Conservation (phyloP, 2,329 filamentous ascomycete genomes). For the Sporothrix globosa region DNA sequence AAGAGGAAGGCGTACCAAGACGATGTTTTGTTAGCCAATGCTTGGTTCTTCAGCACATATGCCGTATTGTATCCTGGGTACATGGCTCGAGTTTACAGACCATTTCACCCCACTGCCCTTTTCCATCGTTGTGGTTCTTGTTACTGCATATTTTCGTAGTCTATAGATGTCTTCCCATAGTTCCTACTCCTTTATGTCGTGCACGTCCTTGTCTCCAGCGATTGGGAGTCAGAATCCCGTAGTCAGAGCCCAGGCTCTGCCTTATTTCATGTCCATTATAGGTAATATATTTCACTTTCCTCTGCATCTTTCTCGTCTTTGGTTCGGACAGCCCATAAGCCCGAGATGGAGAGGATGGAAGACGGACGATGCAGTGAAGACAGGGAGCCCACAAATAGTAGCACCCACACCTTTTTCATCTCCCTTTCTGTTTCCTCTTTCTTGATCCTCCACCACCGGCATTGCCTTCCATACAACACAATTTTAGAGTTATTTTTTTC, state of each 20-base stretch:
- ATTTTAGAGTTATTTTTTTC: conserved; percentile 2
- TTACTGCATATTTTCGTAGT: not conserved
- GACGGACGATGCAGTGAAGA: not conserved
- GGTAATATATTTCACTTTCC: not conserved
- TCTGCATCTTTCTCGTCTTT: not conserved
- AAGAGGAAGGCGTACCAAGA: not conserved
- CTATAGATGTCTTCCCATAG: not conserved
- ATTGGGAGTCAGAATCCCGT: conserved; percentile 1
- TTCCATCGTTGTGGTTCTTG: too few relatives aligned
- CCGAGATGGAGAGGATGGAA: not conserved
- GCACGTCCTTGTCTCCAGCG: not conserved
- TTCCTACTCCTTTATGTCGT: too few relatives aligned
- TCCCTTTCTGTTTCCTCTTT: not conserved
- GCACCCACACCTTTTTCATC: not conserved
- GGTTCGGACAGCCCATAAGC: conserved; percentile 18
- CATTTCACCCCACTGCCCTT: not conserved
- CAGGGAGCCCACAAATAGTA: not conserved
- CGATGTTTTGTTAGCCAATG: not conserved
- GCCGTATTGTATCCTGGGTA: not conserved
- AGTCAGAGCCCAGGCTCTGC: not conserved
- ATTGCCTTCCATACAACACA: conserved; percentile 19
- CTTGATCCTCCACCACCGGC: conserved; percentile 17
- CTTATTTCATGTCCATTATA: not conserved
- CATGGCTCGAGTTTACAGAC: not conserved
- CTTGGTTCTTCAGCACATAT: not conserved